phyloP scores from a whole-genome alignment of 441 rosid species.

The Gossypium davidsonii region DNA sequence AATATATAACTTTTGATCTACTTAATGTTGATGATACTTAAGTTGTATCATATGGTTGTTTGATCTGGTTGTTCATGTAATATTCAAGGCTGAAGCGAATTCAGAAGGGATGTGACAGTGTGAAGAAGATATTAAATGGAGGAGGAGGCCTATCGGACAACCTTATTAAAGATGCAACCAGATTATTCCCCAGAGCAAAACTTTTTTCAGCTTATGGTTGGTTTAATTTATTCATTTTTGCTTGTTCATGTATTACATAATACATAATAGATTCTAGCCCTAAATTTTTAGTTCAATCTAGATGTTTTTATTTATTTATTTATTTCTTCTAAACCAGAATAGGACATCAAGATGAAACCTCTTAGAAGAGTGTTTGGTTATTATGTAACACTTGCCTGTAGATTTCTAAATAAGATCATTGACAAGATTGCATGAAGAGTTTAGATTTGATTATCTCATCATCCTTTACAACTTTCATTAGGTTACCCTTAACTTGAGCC shows the following conservation, averaged over 20 bases:
- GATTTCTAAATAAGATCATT: background rate
- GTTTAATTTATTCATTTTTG: slow-evolving; percentile 17
- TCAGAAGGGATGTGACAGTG: slow-evolving; percentile 31
- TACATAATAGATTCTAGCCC: too few species aligned
- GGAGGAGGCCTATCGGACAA: slow-evolving; percentile 60
- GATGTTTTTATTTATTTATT: too few species aligned
- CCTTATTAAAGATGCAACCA: slow-evolving; percentile 38
- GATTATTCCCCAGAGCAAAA: slow-evolving; percentile 58
- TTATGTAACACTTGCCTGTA: background rate
- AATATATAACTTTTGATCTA: background rate
- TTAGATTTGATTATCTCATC: background rate
- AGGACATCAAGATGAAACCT: background rate
- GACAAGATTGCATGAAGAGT: background rate
- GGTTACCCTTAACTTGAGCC: background rate
- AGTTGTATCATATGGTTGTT: background rate
- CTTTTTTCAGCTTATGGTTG: slow-evolving; percentile 75
- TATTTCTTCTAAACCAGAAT: background rate
- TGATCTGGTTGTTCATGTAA: background rate
- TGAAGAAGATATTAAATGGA: slow-evolving; percentile 73
- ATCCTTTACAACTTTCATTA: background rate
- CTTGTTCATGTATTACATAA: background rate
- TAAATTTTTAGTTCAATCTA: too few species aligned
- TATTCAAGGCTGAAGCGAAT: slow-evolving; percentile 29
- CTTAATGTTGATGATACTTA: slow-evolving; percentile 7
- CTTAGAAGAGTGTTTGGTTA: background rate